phyloP scores from a whole-genome alignment of 805 yeast genomes.

The Candida coleopterorum region DNA sequence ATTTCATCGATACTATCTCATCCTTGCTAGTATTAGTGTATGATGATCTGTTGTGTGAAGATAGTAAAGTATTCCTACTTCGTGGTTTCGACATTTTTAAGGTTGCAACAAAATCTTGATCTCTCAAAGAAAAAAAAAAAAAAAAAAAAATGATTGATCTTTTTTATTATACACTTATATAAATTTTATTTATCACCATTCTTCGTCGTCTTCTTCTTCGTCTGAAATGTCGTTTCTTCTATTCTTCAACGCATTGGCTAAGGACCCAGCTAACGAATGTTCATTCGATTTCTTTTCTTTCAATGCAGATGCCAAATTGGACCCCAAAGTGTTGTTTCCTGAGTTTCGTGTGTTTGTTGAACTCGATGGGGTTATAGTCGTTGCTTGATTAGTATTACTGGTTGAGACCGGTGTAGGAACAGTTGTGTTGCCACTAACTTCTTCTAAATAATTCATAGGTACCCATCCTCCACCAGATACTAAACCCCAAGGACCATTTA shows the following conservation, averaged over 20 bases:
- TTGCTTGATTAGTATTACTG: constrained; percentile 10
- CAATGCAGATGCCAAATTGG: constrained; percentile 67
- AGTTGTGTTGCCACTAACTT: constrained; percentile 27
- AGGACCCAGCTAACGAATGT: constrained; percentile 66
- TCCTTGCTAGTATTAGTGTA: constrained; percentile 21
- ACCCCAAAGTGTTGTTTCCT: constrained; percentile 35
- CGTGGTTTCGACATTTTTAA: constrained; percentile 23
- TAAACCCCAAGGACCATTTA: constrained; percentile 91
- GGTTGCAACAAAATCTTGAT: too few species aligned
- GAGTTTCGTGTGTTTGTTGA: constrained; percentile 11
- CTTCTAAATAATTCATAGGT: constrained; percentile 84
- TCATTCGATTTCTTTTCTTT: constrained; percentile 60
- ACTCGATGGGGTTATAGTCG: constrained; percentile 1
- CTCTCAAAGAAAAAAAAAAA: too few species aligned
- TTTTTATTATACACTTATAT: not conserved
- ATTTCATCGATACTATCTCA: constrained; percentile 32
- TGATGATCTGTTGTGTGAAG: constrained; percentile 18
- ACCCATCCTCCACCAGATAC: constrained; percentile 96
- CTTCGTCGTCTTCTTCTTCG: constrained; percentile 69
- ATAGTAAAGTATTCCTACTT: constrained; percentile 24
- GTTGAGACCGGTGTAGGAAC: constrained; percentile 19
- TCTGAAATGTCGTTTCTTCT: constrained; percentile 61
- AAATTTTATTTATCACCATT: constrained; percentile 12
- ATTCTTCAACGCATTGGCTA: constrained; percentile 82
- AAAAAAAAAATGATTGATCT: not conserved